phyloP scores from a whole-genome alignment of 192 early-diverging fungal genomes.

The Backusella westeae region DNA sequence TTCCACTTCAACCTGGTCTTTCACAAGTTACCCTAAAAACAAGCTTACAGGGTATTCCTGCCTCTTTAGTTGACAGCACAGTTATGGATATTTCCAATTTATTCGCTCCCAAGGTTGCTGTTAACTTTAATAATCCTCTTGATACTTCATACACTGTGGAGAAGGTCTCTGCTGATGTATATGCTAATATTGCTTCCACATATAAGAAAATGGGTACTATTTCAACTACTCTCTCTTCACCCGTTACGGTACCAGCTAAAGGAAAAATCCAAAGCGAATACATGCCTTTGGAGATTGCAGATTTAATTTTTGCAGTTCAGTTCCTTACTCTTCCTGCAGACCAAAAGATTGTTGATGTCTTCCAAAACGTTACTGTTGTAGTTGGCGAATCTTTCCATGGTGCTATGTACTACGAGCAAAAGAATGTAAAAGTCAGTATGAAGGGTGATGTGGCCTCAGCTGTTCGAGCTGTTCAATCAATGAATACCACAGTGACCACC shows the following conservation, averaged over 20 bases:
- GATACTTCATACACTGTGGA: constrained; percentile 19
- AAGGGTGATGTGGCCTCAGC: not conserved
- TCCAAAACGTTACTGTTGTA: constrained; percentile 25
- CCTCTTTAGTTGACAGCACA: constrained; percentile 33
- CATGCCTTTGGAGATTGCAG: constrained; percentile 1
- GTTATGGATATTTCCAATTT: constrained; percentile 13
- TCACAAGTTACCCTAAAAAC: constrained; percentile 36
- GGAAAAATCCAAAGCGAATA: not conserved
- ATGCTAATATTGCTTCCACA: not conserved
- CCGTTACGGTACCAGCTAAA: constrained; percentile 20
- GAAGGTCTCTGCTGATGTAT: constrained; percentile 10
- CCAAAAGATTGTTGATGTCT: constrained; percentile 12
- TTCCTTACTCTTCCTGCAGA: not conserved
- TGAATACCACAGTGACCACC: not conserved
- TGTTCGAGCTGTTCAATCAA: not conserved
- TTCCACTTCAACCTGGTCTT: constrained; percentile 44
- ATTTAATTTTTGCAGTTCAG: not conserved
- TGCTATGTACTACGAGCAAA: constrained; percentile 21
- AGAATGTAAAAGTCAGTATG: not conserved
- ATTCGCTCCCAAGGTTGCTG: not conserved
- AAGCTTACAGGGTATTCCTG: constrained; percentile 42
- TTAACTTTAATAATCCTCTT: constrained; percentile 29
- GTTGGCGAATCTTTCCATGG: constrained; percentile 17
- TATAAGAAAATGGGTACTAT: constrained; percentile 13
- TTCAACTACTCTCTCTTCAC: not conserved